These are phyloP conservation scores for Hyaloperonospora brassicae DNA, from an alignment of 352 stramenopile species.

Conservation along the genomic window DNA sequence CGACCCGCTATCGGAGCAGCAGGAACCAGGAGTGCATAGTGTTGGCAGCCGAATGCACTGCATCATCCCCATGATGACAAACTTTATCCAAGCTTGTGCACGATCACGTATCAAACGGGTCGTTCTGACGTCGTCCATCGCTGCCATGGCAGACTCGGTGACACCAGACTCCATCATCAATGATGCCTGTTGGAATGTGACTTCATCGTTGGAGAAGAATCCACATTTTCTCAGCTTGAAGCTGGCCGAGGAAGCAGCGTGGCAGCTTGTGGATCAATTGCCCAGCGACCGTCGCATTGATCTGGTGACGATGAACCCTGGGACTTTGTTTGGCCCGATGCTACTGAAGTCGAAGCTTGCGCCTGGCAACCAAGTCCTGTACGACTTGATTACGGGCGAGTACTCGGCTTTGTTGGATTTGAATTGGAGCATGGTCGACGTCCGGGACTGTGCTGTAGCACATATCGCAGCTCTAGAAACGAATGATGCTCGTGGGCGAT, in stretches of 20 bases:
- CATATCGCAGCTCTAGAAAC: slow-evolving; percentile 81
- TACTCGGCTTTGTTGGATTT: slow-evolving; percentile 84
- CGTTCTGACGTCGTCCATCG: slow-evolving; percentile 79
- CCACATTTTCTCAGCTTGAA: slow-evolving; percentile 85
- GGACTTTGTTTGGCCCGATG: slow-evolving; percentile 74
- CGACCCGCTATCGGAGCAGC: slow-evolving; percentile 76
- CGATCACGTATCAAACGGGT: slow-evolving; percentile 74
- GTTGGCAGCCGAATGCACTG: slow-evolving; percentile 87
- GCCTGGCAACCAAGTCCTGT: slow-evolving; percentile 82
- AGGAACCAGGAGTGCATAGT: slow-evolving; percentile 80
- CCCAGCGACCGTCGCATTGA: slow-evolving; percentile 74
- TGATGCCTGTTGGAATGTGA: slow-evolving; percentile 81
- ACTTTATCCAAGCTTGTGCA: slow-evolving; percentile 84
- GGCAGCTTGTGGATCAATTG: slow-evolving; percentile 83
- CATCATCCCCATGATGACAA: slow-evolving; percentile 89
- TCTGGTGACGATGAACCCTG: slow-evolving; percentile 83
- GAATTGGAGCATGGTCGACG: slow-evolving; percentile 84
- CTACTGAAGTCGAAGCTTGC: slow-evolving; percentile 78
- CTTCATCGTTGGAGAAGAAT: slow-evolving; percentile 75
- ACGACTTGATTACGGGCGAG: slow-evolving; percentile 77
- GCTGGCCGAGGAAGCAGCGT: slow-evolving; percentile 78
- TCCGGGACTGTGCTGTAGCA: slow-evolving; percentile 72
- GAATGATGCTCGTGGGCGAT: slow-evolving; percentile 70
- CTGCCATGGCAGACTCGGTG: slow-evolving; percentile 78
- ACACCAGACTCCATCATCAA: slow-evolving; percentile 73